phyloP scores from a whole-genome alignment of 164 flowering plant species.

The Cinnamomum micranthum region DNA sequence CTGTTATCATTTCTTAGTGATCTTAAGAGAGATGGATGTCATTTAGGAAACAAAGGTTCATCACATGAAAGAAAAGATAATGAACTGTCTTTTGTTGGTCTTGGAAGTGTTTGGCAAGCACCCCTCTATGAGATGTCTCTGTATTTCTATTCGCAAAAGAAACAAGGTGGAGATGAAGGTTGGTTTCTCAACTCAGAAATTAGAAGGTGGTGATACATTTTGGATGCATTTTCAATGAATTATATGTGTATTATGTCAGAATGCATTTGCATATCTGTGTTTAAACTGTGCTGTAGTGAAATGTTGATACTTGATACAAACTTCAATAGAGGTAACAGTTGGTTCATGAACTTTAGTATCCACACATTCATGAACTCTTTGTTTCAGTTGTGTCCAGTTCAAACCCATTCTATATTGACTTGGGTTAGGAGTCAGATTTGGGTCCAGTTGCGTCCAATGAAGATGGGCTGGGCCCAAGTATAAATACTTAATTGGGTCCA shows the following conservation, averaged over 20 bases:
- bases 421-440: too few relatives aligned
- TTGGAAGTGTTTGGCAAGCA: slow-evolving; percentile 83
- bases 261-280: too few relatives aligned
- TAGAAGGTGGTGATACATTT: neutral
- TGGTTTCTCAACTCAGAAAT: slow-evolving; percentile 8
- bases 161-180: slow-evolving; percentile 37
- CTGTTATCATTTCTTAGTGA: slow-evolving; percentile 35
- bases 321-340: neutral
- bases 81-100: slow-evolving; percentile 50
- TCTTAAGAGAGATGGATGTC: slow-evolving; percentile 31
- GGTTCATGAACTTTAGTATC: neutral
- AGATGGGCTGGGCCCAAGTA: too few relatives aligned
- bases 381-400: neutral
- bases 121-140: slow-evolving; percentile 67
- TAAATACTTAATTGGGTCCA: too few relatives aligned
- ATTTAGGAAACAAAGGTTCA: slow-evolving; percentile 9
- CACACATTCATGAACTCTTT: neutral
- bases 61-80: slow-evolving; percentile 1
- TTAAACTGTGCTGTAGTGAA: neutral
- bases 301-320: neutral
- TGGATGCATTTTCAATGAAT: neutral
- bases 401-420: too few relatives aligned
- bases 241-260: too few relatives aligned
- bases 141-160: slow-evolving; percentile 13
- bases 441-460: too few relatives aligned